Percentiles rank a stretch among this genome's conserved stretches.
phyloP scores from a whole-genome alignment of 495 filamentous ascomycete genomes.

The Penicillium chermesinum region DNA sequence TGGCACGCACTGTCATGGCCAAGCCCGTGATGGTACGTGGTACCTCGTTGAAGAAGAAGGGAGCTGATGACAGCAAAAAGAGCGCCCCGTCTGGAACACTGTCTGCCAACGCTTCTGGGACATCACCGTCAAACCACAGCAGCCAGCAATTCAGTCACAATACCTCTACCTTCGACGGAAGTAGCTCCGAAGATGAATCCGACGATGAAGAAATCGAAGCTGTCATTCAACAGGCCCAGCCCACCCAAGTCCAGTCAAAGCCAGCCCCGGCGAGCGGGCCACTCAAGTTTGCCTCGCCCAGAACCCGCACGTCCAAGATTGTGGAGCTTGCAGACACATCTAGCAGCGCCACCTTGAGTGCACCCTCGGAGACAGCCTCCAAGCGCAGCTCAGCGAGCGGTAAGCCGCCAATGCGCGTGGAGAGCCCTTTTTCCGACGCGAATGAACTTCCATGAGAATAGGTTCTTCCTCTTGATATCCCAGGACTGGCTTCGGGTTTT shows the following conservation, averaged over 20 bases:
- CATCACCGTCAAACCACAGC: constrained; percentile 8
- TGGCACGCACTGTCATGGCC: constrained; percentile 39
- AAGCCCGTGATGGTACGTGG: constrained; percentile 44
- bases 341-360: constrained; percentile 43
- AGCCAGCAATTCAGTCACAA: constrained; percentile 17
- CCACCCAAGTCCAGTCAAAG: not conserved
- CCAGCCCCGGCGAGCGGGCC: constrained; percentile 2
- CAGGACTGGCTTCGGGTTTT: not conserved
- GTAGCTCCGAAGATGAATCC: constrained; percentile 37
- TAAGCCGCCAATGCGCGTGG: constrained; percentile 26
- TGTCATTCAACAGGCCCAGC: constrained; percentile 8
- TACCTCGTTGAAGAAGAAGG: constrained; percentile 31
- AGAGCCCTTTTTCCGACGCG: constrained; percentile 44
- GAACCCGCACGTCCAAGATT: constrained; percentile 35
- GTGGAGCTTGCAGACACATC: constrained; percentile 52
- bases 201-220: constrained; percentile 16
- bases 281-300: not conserved
- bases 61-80: not conserved
- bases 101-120: not conserved
- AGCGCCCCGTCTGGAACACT: not conserved
- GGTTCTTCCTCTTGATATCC: not conserved
- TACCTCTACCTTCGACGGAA: constrained; percentile 34
- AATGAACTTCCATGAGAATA: constrained; percentile 55
- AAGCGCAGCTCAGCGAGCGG: constrained; percentile 24
- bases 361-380: constrained; percentile 15